Evolutionary conservation across 495 filamentous ascomycete species (phyloP).

Genomic region (Penicillium atrosanguineum): DNA sequence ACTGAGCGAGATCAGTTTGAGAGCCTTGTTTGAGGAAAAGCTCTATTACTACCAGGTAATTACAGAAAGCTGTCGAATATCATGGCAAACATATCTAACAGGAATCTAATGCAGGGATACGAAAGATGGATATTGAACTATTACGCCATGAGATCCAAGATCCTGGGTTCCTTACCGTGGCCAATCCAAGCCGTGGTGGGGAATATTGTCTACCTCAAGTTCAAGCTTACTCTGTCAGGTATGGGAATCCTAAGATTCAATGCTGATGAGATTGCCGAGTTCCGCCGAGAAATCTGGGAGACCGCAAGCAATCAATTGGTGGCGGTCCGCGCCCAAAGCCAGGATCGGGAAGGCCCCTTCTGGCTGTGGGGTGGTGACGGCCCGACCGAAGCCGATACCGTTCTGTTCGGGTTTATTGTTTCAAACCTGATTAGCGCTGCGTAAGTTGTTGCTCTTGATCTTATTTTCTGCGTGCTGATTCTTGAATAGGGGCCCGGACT

Average conservation of each 20-base stretch:
- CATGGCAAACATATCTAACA: background rate
- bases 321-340: conserved; percentile 11
- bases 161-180: conserved; percentile 48
- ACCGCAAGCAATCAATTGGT: conserved; percentile 40
- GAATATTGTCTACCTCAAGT: conserved; percentile 44
- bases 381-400: conserved; percentile 57
- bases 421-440: conserved; percentile 47
- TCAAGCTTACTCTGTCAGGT: conserved; percentile 41
- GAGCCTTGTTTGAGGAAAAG: conserved; percentile 60
- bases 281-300: conserved; percentile 53
- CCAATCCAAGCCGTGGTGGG: conserved; percentile 55
- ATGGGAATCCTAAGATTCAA: conserved; percentile 55
- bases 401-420: conserved; percentile 56
- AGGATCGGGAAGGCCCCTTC: conserved; percentile 37
- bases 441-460: conserved; percentile 39
- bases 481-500: conserved; percentile 43
- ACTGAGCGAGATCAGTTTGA: conserved; percentile 49
- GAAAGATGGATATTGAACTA: conserved; percentile 59
- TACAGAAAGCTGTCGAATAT: background rate
- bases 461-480: background rate
- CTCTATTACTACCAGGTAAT: conserved; percentile 53
- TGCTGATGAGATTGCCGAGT: conserved; percentile 42
- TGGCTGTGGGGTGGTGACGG: conserved; percentile 54
- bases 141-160: conserved; percentile 55
- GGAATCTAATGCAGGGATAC: conserved; percentile 13